phyloP scores from a whole-genome alignment of 192 early-diverging fungal species.

The Coemansia sp. region DNA sequence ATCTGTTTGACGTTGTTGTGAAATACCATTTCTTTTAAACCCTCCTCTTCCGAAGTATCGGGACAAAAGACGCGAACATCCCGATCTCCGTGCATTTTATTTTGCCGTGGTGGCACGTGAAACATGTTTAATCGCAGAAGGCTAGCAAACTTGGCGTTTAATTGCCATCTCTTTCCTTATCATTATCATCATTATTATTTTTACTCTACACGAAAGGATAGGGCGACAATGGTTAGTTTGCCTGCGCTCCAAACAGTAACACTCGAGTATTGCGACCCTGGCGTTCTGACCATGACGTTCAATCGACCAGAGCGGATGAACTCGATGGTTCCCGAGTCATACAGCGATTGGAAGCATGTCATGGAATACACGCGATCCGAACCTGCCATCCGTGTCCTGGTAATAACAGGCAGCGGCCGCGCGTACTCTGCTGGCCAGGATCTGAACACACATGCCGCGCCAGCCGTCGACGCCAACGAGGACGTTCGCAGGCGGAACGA shows the following conservation, averaged over 20 bases:
- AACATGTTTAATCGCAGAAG: not conserved
- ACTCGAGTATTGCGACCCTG: constrained; percentile 35
- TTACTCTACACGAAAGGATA: not conserved
- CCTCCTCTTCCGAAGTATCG: not conserved
- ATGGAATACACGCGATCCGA: constrained; percentile 56
- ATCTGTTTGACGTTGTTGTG: not conserved
- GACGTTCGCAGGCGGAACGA: constrained; percentile 17
- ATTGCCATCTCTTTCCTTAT: not conserved
- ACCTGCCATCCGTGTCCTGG: constrained; percentile 54
- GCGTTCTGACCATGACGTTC: constrained; percentile 64
- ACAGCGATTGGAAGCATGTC: constrained; percentile 62
- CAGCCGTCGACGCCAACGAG: constrained; percentile 9
- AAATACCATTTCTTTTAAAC: not conserved
- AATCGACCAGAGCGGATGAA: constrained; percentile 64
- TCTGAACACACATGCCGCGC: constrained; percentile 19
- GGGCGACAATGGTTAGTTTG: not conserved
- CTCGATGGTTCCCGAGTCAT: constrained; percentile 57
- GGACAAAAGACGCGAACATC: too few species aligned
- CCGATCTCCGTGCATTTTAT: not conserved
- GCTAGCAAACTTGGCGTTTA: not conserved
- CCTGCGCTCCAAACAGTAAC: constrained; percentile 12
- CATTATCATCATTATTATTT: not conserved
- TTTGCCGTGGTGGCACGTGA: not conserved
- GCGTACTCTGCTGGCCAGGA: constrained; percentile 69
- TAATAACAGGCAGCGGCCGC: constrained; percentile 66